A percentile compares a stretch with the other conserved stretches of the same genome.
These are phyloP conservation scores for Globisporangium polare DNA, from an alignment of 352 stramenopile species.

Conservation along the genomic window DNA sequence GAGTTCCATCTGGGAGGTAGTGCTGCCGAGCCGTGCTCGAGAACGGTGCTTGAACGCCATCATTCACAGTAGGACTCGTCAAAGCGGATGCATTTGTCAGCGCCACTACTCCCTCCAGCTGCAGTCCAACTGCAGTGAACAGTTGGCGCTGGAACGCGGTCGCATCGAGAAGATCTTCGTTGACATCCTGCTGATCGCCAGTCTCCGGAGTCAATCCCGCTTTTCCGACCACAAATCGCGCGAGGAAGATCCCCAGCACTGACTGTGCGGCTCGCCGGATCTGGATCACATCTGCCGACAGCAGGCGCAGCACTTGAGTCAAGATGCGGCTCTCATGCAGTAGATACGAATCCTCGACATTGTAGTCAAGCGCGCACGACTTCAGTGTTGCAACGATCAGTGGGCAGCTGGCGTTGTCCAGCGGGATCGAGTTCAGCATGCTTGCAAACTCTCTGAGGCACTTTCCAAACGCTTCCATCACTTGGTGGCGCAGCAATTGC, in stretches of 20 bases:
- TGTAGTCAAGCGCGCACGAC: slow-evolving; percentile 60
- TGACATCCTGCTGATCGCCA: slow-evolving; percentile 6
- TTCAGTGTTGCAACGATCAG: slow-evolving; percentile 50
- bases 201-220: slow-evolving; percentile 15
- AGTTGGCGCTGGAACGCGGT: slow-evolving; percentile 65
- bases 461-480: slow-evolving; percentile 46
- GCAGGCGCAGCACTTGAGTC: slow-evolving; percentile 43
- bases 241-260: slow-evolving; percentile 52
- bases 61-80: background rate
- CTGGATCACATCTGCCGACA: slow-evolving; percentile 36
- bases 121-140: slow-evolving; percentile 58
- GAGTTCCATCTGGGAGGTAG: slow-evolving; percentile 37
- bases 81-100: slow-evolving; percentile 10
- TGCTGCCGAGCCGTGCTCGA: slow-evolving; percentile 2
- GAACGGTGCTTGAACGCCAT: background rate
- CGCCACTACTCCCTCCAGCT: slow-evolving; percentile 52
- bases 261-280: slow-evolving; percentile 55
- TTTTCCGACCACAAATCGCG: slow-evolving; percentile 51
- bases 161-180: slow-evolving; percentile 26
- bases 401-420: slow-evolving; percentile 21
- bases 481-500: slow-evolving; percentile 30
- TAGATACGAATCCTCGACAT: slow-evolving; percentile 72
- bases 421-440: slow-evolving; percentile 19
- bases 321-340: slow-evolving; percentile 63
- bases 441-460: slow-evolving; percentile 36